These are phyloP conservation scores for Quercus ilex DNA, from an alignment of 306 rosid genomes.

Conservation along the genomic window DNA sequence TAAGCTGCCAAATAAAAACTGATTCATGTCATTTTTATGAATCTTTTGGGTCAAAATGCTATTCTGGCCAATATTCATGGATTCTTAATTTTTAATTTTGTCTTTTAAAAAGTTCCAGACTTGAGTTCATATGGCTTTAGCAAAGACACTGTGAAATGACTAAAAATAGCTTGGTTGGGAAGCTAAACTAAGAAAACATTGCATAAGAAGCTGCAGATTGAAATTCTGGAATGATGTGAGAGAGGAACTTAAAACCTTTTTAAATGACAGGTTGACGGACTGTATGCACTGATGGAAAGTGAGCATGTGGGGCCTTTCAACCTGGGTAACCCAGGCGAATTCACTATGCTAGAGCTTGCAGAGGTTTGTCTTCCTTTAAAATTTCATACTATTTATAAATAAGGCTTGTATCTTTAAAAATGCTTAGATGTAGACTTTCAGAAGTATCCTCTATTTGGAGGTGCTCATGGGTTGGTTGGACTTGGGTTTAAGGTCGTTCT, in stretches of 20 bases:
- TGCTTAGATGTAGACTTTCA: background rate
- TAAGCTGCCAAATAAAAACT: background rate
- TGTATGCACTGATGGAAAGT: conserved; percentile 85
- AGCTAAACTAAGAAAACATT: background rate
- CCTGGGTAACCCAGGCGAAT: conserved; percentile 96
- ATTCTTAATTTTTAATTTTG: background rate
- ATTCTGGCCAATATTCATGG: background rate
- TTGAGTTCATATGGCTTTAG: background rate
- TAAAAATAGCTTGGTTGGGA: background rate
- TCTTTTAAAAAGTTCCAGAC: background rate
- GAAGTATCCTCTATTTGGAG: background rate
- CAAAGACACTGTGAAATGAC: background rate
- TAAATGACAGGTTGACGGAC: conserved; percentile 69
- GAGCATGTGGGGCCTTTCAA: conserved; percentile 97
- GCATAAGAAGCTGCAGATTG: background rate
- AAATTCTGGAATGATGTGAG: background rate
- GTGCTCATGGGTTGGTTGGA: no score
- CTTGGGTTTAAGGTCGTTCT: no score
- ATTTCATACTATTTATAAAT: conserved; percentile 14
- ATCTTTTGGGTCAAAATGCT: background rate
- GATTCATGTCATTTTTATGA: background rate
- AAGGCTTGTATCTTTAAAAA: background rate
- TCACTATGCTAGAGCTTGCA: conserved; percentile 96
- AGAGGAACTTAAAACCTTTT: conserved; percentile 1
- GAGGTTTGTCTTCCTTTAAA: conserved; percentile 49